These are phyloP conservation scores for Przewalskia tangutica DNA, from an alignment of 257 asterid species.

Conservation along the genomic window DNA sequence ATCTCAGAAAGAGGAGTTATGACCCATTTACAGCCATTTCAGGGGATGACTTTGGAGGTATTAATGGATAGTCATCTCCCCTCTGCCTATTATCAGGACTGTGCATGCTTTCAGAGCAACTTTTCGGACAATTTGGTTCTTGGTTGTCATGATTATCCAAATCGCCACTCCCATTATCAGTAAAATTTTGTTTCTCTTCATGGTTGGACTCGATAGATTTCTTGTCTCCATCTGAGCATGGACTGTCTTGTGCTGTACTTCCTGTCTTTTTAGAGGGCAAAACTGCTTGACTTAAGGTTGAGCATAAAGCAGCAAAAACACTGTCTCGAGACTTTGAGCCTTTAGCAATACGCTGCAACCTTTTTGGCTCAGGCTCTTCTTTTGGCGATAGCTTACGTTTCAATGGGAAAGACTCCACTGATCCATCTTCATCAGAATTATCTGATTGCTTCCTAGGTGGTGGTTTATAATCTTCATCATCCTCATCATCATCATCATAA, in stretches of 20 bases:
- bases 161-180: conserved; percentile 22
- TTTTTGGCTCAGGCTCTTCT: conserved; percentile 64
- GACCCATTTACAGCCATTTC: conserved; percentile 91
- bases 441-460: conserved; percentile 56
- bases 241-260: conserved; percentile 17
- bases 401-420: conserved; percentile 41
- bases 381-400: conserved; percentile 58
- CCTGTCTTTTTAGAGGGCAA: conserved; percentile 47
- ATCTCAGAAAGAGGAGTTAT: conserved; percentile 15
- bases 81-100: conserved; percentile 33
- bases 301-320: conserved; percentile 70
- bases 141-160: conserved; percentile 17
- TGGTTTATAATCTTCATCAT: conserved; percentile 86
- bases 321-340: conserved; percentile 59
- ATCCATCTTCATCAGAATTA: conserved; percentile 47
- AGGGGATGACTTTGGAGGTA: conserved; percentile 58
- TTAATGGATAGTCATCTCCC: conserved; percentile 42
- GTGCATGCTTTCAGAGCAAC: conserved; percentile 28
- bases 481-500: conserved; percentile 95
- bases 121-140: conserved; percentile 35
- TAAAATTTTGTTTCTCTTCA: conserved; percentile 27
- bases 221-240: conserved; percentile 21
- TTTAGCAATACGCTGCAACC: conserved; percentile 46
- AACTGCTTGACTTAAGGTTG: conserved; percentile 46
- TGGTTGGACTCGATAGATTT: conserved; percentile 15